These are phyloP conservation scores for Bisporella sp. DNA, from an alignment of 2,329 filamentous ascomycete species.

Conservation along the genomic window DNA sequence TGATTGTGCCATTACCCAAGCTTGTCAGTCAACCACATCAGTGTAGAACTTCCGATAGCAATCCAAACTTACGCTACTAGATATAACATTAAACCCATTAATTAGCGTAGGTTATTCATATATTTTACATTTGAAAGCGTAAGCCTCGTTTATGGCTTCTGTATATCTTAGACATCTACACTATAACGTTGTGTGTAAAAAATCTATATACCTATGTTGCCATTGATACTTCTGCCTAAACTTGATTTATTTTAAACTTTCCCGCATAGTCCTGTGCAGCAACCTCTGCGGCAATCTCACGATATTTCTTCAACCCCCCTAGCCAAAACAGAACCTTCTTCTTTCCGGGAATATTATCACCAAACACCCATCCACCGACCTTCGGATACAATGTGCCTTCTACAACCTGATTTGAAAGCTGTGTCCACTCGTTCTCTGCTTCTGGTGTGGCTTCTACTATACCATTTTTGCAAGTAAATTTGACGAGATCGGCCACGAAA, in stretches of 20 bases:
- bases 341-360: conserved; percentile 14
- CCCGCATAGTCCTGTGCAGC: conserved; percentile 2
- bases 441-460: conserved; percentile 23
- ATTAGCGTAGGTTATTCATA: too few relatives aligned
- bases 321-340: conserved; percentile 8
- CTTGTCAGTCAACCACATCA: too few relatives aligned
- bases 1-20: too few relatives aligned
- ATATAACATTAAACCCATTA: too few relatives aligned
- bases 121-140: too few relatives aligned
- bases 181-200: too few relatives aligned
- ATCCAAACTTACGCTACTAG: too few relatives aligned
- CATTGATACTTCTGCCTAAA: too few relatives aligned
- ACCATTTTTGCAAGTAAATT: conserved; percentile 8
- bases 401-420: conserved; percentile 18
- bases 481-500: conserved; percentile 18
- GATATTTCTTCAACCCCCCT: conserved; percentile 12
- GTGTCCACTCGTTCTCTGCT: conserved; percentile 22
- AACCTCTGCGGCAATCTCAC: conserved; percentile 25
- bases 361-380: conserved; percentile 25
- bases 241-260: conserved; percentile 21
- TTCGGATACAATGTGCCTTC: conserved; percentile 21
- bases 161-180: too few relatives aligned
- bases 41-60: too few relatives aligned
- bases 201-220: too few relatives aligned
- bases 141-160: too few relatives aligned